Conservation (phyloP, 2,329 filamentous ascomycete species). For the Dactylonectria macrodidyma region DNA sequence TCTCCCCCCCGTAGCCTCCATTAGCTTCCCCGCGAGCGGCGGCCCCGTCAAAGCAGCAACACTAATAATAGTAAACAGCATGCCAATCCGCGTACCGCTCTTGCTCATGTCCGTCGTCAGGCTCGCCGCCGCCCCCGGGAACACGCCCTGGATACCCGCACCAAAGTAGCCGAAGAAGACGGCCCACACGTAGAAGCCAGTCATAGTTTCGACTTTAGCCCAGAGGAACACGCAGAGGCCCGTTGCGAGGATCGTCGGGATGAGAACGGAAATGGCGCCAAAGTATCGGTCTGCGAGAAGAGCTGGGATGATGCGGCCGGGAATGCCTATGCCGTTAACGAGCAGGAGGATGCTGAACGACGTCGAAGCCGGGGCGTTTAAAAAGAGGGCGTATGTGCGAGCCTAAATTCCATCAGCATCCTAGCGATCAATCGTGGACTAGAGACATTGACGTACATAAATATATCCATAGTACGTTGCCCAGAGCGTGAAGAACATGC, state of each 20-base stretch:
- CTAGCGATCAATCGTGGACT: no score
- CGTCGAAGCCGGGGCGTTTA: slow-evolving; percentile 62
- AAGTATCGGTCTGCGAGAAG: slow-evolving; percentile 68
- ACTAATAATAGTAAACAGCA: slow-evolving; percentile 71
- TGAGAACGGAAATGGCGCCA: slow-evolving; percentile 70
- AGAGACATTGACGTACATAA: slow-evolving; percentile 51
- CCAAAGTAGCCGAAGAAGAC: slow-evolving; percentile 75
- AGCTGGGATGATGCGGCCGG: slow-evolving; percentile 68
- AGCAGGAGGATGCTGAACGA: slow-evolving; percentile 73
- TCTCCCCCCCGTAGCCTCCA: slow-evolving; percentile 58
- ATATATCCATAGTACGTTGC: slow-evolving; percentile 67
- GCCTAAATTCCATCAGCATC: slow-evolving; percentile 47
- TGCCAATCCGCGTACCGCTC: slow-evolving; percentile 70
- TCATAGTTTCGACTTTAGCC: slow-evolving; percentile 62
- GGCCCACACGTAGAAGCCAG: slow-evolving; percentile 69
- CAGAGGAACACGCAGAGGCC: slow-evolving; percentile 66
- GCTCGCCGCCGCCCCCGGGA: slow-evolving; percentile 67
- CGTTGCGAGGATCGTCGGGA: slow-evolving; percentile 64
- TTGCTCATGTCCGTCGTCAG: slow-evolving; percentile 68
- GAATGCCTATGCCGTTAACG: slow-evolving; percentile 71
- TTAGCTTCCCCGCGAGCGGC: slow-evolving; percentile 68
- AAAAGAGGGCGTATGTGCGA: slow-evolving; percentile 55
- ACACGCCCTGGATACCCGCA: slow-evolving; percentile 76
- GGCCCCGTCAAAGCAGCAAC: slow-evolving; percentile 68
- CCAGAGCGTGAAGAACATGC: slow-evolving; percentile 61